A percentile compares a stretch with the other conserved stretches of the same genome.
Conservation (phyloP, 2,329 filamentous ascomycete species). For the Aspergillus sp. region DNA sequence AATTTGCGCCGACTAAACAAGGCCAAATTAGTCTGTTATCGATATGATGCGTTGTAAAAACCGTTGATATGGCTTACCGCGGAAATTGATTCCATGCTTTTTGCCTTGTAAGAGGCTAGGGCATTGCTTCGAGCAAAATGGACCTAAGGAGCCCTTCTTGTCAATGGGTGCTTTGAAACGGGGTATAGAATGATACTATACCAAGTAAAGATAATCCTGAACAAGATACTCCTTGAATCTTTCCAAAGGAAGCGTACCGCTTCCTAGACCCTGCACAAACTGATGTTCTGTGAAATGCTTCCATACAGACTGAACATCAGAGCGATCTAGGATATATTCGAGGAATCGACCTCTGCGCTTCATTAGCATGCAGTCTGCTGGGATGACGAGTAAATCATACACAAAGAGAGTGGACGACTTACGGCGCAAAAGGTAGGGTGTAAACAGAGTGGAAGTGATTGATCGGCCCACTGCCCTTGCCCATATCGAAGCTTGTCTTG, state of each 20-base stretch:
- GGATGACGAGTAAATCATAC: conserved; percentile 1
- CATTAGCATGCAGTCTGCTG: conserved; percentile 21
- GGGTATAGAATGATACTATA: conserved; percentile 33
- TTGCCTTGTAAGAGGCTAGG: conserved; percentile 79
- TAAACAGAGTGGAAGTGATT: conserved; percentile 64
- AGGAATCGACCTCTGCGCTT: conserved; percentile 63
- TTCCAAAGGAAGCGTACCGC: conserved; percentile 67
- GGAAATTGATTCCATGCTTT: conserved; percentile 66
- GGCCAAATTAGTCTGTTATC: neutral
- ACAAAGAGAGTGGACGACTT: conserved; percentile 19
- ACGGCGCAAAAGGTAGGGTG: conserved; percentile 55
- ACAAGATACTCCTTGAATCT: conserved; percentile 85
- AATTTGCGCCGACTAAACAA: conserved; percentile 57
- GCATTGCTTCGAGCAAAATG: conserved; percentile 87
- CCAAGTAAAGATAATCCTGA: conserved; percentile 88
- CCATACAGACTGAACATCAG: conserved; percentile 73
- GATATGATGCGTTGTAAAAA: neutral
- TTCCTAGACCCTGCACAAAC: conserved; percentile 73
- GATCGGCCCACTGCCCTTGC: conserved; percentile 59
- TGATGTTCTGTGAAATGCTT: conserved; percentile 71
- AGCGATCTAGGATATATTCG: conserved; percentile 72
- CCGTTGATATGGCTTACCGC: conserved; percentile 47
- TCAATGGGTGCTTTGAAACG: neutral
- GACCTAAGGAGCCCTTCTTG: conserved; percentile 44
- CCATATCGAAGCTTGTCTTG: conserved; percentile 51